Conservation (phyloP, 495 filamentous ascomycete genomes). For the Emericellopsis terricola region DNA sequence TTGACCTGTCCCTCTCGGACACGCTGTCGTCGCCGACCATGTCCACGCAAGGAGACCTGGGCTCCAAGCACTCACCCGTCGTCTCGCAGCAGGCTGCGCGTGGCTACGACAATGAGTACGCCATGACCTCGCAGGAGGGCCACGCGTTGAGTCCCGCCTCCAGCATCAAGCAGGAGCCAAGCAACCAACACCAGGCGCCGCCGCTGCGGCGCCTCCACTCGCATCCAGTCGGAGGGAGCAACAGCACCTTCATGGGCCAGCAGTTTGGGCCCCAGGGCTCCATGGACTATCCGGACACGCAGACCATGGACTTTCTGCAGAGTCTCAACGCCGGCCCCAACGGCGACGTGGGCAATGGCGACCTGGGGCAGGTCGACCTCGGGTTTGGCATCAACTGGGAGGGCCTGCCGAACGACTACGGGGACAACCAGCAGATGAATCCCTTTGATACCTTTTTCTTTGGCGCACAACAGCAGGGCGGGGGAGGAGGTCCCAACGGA, state of each 20-base stretch:
- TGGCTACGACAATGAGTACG: constrained; percentile 10
- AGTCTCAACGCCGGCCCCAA: constrained; percentile 6
- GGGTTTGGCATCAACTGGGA: constrained; percentile 57
- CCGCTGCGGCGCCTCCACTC: constrained; percentile 1
- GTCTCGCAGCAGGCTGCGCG: constrained; percentile 7
- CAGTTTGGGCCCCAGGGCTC: constrained; percentile 3
- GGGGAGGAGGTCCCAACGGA: constrained; percentile 1
- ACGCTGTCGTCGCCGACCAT: constrained; percentile 3
- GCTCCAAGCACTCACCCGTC: constrained; percentile 8
- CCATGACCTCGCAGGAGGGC: constrained; percentile 9
- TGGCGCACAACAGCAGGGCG: constrained; percentile 32
- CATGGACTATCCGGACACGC: constrained; percentile 19
- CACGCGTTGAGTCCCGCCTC: constrained; percentile 11
- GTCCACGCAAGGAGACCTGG: constrained; percentile 1
- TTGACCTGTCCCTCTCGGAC: constrained; percentile 3
- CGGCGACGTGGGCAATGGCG: constrained; percentile 11
- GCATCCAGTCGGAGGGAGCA: constrained; percentile 2
- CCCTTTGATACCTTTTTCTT: constrained; percentile 90
- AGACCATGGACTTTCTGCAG: constrained; percentile 29
- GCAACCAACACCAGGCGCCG: constrained; percentile 10
- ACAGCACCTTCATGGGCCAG: constrained; percentile 4
- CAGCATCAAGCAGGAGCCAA: constrained; percentile 28
- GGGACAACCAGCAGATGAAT: constrained; percentile 62
- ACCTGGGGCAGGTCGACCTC: constrained; percentile 37
- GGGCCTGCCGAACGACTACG: constrained; percentile 62